phyloP scores from a whole-genome alignment of 257 asterid genomes.

The Solanum clarkiae region DNA sequence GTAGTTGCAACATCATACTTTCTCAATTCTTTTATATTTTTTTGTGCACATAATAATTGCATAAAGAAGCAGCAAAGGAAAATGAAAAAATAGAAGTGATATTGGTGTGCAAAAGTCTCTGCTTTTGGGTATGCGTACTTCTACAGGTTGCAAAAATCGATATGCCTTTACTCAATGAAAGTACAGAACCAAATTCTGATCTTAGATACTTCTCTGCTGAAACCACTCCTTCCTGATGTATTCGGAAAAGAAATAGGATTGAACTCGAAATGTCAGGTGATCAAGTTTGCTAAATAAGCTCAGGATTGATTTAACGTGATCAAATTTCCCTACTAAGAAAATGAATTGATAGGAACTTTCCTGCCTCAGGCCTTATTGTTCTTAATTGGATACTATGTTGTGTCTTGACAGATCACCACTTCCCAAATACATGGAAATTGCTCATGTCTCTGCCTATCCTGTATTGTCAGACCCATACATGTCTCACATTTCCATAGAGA shows the following conservation, averaged over 20 bases:
- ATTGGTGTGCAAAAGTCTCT: background rate
- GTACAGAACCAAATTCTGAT: background rate
- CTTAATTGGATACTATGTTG: background rate
- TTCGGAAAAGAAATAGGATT: background rate
- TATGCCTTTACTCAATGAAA: background rate
- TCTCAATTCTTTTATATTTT: background rate
- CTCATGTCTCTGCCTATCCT: conserved; percentile 61
- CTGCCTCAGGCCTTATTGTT: background rate
- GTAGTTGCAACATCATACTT: background rate
- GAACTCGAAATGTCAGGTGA: background rate
- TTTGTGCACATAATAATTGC: background rate
- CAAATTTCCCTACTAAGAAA: background rate
- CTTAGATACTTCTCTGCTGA: background rate
- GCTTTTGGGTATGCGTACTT: background rate
- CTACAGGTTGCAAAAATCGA: background rate
- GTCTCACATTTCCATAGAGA: conserved; percentile 30
- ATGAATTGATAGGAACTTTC: background rate
- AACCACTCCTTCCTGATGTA: background rate
- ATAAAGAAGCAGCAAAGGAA: background rate
- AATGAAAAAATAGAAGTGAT: background rate
- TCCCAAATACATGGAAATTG: conserved; percentile 38
- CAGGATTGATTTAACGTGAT: background rate
- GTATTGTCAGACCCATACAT: conserved; percentile 41
- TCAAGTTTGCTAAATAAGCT: background rate
- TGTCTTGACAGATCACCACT: conserved; percentile 56